Percentiles rank a stretch among this genome's conserved stretches.
These are phyloP conservation scores for Yamagishiella unicocca DNA, from an alignment of 139 green algal genomes.

Conservation along the genomic window DNA sequence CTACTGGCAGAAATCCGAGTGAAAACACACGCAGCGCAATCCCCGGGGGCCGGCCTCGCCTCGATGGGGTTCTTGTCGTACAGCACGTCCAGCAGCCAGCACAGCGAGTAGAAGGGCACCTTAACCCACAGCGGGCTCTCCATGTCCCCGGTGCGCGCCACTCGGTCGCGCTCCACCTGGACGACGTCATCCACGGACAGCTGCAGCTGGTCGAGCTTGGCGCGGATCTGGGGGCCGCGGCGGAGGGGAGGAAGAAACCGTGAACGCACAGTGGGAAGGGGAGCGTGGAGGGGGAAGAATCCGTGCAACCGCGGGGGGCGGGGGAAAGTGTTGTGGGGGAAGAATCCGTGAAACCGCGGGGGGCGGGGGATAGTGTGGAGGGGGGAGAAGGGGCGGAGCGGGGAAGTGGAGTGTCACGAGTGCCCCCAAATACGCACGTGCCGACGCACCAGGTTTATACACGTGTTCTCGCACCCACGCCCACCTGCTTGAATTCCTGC, in stretches of 20 bases:
- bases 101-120: conserved; percentile 80
- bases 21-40: too few species aligned
- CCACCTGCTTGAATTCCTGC: conserved; percentile 48
- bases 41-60: background rate
- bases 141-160: conserved; percentile 7
- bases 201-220: conserved; percentile 68
- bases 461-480: too few species aligned
- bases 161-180: conserved; percentile 72
- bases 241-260: background rate
- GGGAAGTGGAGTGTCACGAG: too few species aligned
- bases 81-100: conserved; percentile 83
- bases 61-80: conserved; percentile 77
- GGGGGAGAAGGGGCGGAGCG: too few species aligned
- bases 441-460: too few species aligned
- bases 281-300: background rate
- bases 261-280: background rate
- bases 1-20: too few species aligned
- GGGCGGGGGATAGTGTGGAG: too few species aligned
- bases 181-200: conserved; percentile 81
- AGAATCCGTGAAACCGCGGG: too few species aligned
- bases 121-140: conserved; percentile 50
- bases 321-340: too few species aligned
- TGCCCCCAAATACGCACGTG: too few species aligned
- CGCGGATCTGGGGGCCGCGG: conserved; percentile 50
- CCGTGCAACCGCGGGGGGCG: too few species aligned